Evolutionary conservation across 352 stramenopile genomes (phyloP), one percentile per base, ranked within the genome.

Genomic region (Pythium utonaiense): DNA sequence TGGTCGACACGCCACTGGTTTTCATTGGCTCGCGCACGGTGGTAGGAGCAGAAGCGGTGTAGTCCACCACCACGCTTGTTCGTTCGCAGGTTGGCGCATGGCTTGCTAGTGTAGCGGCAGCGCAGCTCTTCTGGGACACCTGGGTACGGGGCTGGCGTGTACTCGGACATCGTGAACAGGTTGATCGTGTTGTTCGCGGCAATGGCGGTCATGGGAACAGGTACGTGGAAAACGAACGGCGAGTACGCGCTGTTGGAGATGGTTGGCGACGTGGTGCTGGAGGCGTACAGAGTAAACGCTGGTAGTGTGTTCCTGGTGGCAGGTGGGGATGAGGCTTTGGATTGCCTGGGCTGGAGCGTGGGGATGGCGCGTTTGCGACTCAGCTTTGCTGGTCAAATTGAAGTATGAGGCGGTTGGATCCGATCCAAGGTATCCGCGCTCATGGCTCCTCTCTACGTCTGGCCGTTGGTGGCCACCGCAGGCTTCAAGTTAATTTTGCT

Each of bases 21-120:
- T 19, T 77, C 70, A 58, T 87, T 87, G 47, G 76, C 75, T 57
- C 83, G 80, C 45, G 71, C 53, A 14, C 77, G 75, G 56, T 87
- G 77, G 31, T 65, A 68, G 38, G 74, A 62, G 41, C 77, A 87
- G 36, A 87, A 73, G 28, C 74, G 77, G 60, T 87, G 77, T 28
- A 79, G 53, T 1, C 59, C 60, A 28, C 77, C 77, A 31, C 78
- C 80, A 47, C 66, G 71, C 69, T 87, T 87, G 45, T 62, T 63
- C 27, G 77, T 75, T 6, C 77, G 75, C 40, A 74, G 62, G 38
- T 85, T 80, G 27, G 53, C 56, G 42, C 77, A 87, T 0, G 64
- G 62, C 34, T 84, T 84, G 57, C 73, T 78, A 52, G 68, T 69
- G 63, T 85, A 85, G 6, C 63, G 70, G 62, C 76, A 85, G 14